These are phyloP conservation scores for Gaeumannomyces tritici DNA, from an alignment of 2,329 filamentous ascomycete species.

Conservation along the genomic window DNA sequence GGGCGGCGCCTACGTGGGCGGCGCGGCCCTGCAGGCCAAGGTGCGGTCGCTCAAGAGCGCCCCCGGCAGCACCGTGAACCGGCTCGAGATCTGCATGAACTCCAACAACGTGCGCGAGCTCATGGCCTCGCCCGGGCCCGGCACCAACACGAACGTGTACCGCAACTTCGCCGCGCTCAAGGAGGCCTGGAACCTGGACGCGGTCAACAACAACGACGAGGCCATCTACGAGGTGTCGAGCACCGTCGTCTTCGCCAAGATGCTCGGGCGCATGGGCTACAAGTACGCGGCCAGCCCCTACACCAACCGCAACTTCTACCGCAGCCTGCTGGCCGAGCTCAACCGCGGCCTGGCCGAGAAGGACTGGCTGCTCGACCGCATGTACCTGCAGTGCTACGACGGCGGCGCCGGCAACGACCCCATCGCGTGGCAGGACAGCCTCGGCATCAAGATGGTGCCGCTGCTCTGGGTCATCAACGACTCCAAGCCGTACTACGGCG, in stretches of 20 bases:
- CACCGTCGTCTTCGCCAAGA: constrained; percentile 29
- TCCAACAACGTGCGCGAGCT: constrained; percentile 28
- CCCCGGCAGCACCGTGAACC: constrained; percentile 19
- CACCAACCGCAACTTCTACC: constrained; percentile 28
- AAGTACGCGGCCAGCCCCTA: constrained; percentile 33
- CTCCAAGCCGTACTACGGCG: constrained; percentile 30
- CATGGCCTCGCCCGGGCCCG: constrained; percentile 23
- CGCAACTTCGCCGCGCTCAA: constrained; percentile 29
- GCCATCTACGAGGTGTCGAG: constrained; percentile 29
- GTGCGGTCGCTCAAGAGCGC: constrained; percentile 3
- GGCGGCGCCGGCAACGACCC: constrained; percentile 31
- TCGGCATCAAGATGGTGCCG: constrained; percentile 31
- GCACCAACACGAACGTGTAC: constrained; percentile 22
- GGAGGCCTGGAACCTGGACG: constrained; percentile 30
- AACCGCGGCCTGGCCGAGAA: constrained; percentile 17
- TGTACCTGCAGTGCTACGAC: constrained; percentile 35
- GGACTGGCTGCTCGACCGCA: constrained; percentile 23
- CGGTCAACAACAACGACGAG: constrained; percentile 37
- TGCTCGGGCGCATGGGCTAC: constrained; percentile 30
- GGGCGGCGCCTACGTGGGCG: constrained; percentile 34
- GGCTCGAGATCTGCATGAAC: constrained; percentile 34
- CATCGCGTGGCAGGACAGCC: constrained; percentile 22
- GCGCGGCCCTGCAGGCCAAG: constrained; percentile 25
- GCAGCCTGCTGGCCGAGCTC: constrained; percentile 17
- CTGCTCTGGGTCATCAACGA: constrained; percentile 35